phyloP scores from a whole-genome alignment of 2,329 filamentous ascomycete genomes.

The Ceratocystis diversiconidia region DNA sequence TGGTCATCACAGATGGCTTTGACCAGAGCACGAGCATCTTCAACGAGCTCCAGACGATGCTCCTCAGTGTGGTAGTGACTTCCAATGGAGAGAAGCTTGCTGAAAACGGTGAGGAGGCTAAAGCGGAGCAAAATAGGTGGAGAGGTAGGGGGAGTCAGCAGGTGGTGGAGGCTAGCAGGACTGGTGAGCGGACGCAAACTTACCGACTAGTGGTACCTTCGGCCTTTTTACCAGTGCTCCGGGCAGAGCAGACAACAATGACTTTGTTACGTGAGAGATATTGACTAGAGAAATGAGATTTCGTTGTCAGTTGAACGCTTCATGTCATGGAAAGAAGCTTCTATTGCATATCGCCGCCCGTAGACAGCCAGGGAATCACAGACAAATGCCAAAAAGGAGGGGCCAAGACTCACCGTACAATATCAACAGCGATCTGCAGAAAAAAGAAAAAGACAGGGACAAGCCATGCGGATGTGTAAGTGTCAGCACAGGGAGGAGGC shows the following conservation, averaged over 20 bases:
- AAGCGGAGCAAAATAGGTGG: background rate
- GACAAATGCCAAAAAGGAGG: background rate
- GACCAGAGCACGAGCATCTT: constrained; percentile 60
- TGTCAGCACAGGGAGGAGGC: background rate
- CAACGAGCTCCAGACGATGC: constrained; percentile 39
- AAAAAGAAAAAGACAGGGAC: background rate
- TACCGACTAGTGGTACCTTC: constrained; percentile 92
- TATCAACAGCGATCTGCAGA: constrained; percentile 30
- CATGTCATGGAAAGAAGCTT: too few relatives aligned
- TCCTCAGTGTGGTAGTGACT: constrained; percentile 38
- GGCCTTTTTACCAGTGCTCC: constrained; percentile 85
- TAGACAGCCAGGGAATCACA: background rate
- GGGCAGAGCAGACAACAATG: constrained; percentile 87
- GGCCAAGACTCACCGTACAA: constrained; percentile 28
- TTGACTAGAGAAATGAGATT: constrained; percentile 16
- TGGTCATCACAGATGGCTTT: constrained; percentile 74
- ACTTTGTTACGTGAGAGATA: constrained; percentile 54
- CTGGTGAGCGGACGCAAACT: constrained; percentile 28
- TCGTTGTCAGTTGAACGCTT: background rate
- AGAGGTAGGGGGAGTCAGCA: constrained; percentile 9
- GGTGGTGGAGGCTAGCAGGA: background rate
- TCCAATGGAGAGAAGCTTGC: constrained; percentile 40
- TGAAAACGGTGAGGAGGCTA: constrained; percentile 44
- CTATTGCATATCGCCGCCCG: too few relatives aligned
- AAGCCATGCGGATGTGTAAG: background rate